Conservation (phyloP, 169 alveolate species). For the Amoebophrya sp. region DNA sequence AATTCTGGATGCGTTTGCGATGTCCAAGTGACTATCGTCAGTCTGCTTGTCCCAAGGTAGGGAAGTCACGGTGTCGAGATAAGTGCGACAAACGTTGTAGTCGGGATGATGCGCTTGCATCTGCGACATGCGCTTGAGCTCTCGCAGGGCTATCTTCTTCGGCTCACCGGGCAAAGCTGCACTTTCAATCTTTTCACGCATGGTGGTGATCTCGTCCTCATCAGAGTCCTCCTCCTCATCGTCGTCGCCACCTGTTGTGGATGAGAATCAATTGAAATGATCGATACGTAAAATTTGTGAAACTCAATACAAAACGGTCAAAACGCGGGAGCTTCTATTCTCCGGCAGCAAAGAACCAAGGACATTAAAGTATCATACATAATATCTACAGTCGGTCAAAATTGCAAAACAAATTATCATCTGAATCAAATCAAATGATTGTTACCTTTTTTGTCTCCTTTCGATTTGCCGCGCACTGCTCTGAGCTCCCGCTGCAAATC, state of each 20-base stretch:
- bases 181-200: not conserved
- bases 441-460: not conserved
- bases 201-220: not conserved
- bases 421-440: too few relatives aligned
- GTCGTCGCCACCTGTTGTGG: too few relatives aligned
- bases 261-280: too few relatives aligned
- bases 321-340: too few relatives aligned
- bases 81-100: conserved; percentile 54
- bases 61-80: conserved; percentile 59
- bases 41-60: conserved; percentile 64
- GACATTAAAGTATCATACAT: too few relatives aligned
- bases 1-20: conserved; percentile 49
- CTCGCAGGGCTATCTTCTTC: not conserved
- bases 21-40: conserved; percentile 50
- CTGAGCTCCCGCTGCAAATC: not conserved
- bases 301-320: too few relatives aligned
- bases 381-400: too few relatives aligned
- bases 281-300: too few relatives aligned
- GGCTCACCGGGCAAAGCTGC: not conserved
- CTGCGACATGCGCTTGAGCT: not conserved
- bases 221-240: conserved; percentile 16
- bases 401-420: too few relatives aligned
- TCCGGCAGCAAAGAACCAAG: too few relatives aligned
- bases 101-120: conserved; percentile 41
- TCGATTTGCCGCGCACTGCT: not conserved